Base-by-base conservation (phyloP, 2,329 filamentous ascomycete genomes). In the Cladophialophora chaetospira region DNA sequence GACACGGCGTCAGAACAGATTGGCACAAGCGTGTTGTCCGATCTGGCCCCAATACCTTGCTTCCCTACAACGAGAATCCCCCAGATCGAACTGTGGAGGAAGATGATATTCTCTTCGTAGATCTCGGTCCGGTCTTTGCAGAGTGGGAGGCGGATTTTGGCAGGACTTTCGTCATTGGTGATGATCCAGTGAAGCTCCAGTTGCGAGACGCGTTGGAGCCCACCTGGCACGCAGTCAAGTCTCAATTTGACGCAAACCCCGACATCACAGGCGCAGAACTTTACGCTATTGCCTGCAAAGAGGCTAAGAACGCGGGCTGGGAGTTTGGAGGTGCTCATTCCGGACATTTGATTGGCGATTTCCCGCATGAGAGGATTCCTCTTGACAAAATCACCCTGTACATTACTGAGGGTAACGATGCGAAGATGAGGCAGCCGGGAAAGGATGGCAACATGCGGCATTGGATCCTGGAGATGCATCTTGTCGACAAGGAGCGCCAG, bases 91-190 rank as follows among this genome's bases (percentile, higher is more conserved):
- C 74, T 28, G 75, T 82, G 45, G 61, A 76, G 57, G 63, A 67
- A 2, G 77, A 79, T 50, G 79, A 82, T 53, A 81, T 82, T 46
- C 67, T 82, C 2, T 74, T 78, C 54, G 74, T 82, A 29, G 79
- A 82, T 58, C 69, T 82, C 1, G 79, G 79, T 0, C 79, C 79
- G 0, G 78, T 81, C 0, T 80, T 82, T 54, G 78, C 80, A 48
- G 71, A 70, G 0, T 82, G 77, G 76, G 79, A 82, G 63, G 79
- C 79, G 4, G 79, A 81, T 58, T 81, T 81, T 55, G 78, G 79
- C 5, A 76, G 79, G 11, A 82, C 79, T 0, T 82, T 75, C 58
- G 78, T 82, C 2, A 71, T 82, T 0, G 78, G 77, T 3, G 57
- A 73, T 46, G 78, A 81, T 49, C 73, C 75, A 1, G 56, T 67